Percentiles rank a stretch among this genome's conserved stretches.
Conservation (phyloP, 345 rosid genomes). For the Sisymbrium irio region DNA sequence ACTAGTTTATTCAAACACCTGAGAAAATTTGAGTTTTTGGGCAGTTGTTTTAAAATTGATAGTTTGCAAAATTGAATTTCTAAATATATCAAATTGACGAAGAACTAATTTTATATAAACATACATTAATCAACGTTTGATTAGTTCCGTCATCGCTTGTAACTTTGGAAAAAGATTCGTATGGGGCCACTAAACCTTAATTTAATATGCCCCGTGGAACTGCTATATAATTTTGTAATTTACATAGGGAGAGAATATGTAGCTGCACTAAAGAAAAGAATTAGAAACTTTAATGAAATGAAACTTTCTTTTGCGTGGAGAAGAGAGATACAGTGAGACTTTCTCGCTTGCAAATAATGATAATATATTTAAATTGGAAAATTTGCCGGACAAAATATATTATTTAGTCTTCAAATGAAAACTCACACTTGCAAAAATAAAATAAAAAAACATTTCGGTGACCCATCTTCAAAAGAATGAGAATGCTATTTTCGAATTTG, state of each 20-base stretch:
- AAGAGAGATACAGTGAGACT: background rate
- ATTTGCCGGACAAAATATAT: background rate
- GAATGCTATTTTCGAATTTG: background rate
- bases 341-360: slow-evolving; percentile 1
- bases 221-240: background rate
- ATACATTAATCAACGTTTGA: too few relatives aligned
- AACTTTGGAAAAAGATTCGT: background rate
- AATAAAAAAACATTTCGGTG: background rate
- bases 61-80: too few relatives aligned
- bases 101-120: too few relatives aligned
- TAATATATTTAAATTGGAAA: background rate
- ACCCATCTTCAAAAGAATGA: background rate
- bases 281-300: background rate
- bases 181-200: background rate
- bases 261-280: background rate
- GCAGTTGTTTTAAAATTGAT: too few relatives aligned
- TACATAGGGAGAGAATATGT: background rate
- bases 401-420: background rate
- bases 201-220: background rate
- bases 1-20: too few relatives aligned
- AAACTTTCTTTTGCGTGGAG: slow-evolving; percentile 22
- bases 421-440: background rate
- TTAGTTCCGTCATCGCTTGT: background rate
- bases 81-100: too few relatives aligned
- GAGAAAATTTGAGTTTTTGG: too few relatives aligned